These are phyloP conservation scores for Candida peoriensis DNA, from an alignment of 805 yeast genomes.

Conservation along the genomic window DNA sequence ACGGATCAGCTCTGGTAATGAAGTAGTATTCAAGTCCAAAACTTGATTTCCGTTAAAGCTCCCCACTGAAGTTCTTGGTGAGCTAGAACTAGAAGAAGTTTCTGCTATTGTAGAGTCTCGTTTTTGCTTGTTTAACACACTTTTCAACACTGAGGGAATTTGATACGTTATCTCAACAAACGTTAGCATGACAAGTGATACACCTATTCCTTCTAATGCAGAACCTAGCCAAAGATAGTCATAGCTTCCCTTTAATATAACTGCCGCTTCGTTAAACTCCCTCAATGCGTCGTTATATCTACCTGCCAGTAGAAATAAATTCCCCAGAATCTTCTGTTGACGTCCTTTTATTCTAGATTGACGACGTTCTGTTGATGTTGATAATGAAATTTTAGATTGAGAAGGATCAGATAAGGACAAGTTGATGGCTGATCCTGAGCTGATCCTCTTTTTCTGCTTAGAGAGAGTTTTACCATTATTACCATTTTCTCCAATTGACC, in stretches of 20 bases:
- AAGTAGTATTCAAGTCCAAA: slow-evolving; percentile 2
- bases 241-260: slow-evolving; percentile 49
- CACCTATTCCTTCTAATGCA: slow-evolving; percentile 76
- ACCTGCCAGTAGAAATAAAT: slow-evolving; percentile 77
- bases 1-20: slow-evolving; percentile 30
- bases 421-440: slow-evolving; percentile 21
- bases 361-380: slow-evolving; percentile 29
- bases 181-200: slow-evolving; percentile 56
- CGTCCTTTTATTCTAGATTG: slow-evolving; percentile 60
- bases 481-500: slow-evolving; percentile 50
- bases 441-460: slow-evolving; percentile 37
- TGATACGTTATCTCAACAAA: slow-evolving; percentile 49
- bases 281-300: slow-evolving; percentile 64
- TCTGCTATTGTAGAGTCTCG: slow-evolving; percentile 23
- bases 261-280: slow-evolving; percentile 70
- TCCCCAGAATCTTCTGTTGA: slow-evolving; percentile 68
- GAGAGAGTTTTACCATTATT: slow-evolving; percentile 34
- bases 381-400: slow-evolving; percentile 30
- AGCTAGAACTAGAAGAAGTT: slow-evolving; percentile 29
- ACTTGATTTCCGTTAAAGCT: neutral
- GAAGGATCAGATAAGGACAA: slow-evolving; percentile 25
- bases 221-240: slow-evolving; percentile 89
- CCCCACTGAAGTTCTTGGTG: slow-evolving; percentile 45
- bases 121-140: slow-evolving; percentile 21
- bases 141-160: slow-evolving; percentile 26